These are phyloP conservation scores for Alnus glutinosa DNA, from an alignment of 306 rosid genomes.

Conservation along the genomic window DNA sequence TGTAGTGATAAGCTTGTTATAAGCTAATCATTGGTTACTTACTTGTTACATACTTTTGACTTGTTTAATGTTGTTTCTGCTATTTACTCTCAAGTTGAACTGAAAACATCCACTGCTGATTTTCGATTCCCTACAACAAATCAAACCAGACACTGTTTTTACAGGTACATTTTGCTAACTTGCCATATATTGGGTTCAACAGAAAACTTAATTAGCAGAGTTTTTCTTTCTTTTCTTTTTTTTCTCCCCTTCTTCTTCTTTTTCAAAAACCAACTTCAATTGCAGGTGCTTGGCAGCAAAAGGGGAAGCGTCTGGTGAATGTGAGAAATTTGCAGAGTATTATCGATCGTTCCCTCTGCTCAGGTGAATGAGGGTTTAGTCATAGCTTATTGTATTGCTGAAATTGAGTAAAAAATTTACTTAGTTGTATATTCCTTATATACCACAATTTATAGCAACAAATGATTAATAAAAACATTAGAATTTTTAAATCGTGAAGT, in stretches of 20 bases:
- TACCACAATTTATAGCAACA: conserved; percentile 3
- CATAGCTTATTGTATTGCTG: conserved; percentile 21
- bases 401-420: conserved; percentile 6
- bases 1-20: conserved; percentile 8
- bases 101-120: conserved; percentile 92
- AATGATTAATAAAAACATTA: conserved; percentile 12
- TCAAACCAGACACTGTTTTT: conserved; percentile 77
- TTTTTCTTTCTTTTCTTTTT: conserved; percentile 7
- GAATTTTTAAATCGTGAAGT: conserved; percentile 3
- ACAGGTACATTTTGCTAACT: conserved; percentile 48
- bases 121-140: conserved; percentile 95
- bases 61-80: conserved; percentile 10
- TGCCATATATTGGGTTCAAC: conserved; percentile 14
- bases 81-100: conserved; percentile 60
- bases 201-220: not conserved
- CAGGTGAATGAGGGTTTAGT: conserved; percentile 85
- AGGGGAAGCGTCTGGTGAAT: conserved; percentile 71
- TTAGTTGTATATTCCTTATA: conserved; percentile 15
- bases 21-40: conserved; percentile 9
- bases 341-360: conserved; percentile 83
- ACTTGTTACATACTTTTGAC: not conserved
- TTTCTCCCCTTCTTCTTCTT: not conserved
- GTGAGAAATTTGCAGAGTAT: conserved; percentile 71
- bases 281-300: conserved; percentile 77
- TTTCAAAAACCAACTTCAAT: conserved; percentile 23